phyloP scores from a whole-genome alignment of 1,284 basidiomycete species.

The Melanopsichium pennsylvanicum region DNA sequence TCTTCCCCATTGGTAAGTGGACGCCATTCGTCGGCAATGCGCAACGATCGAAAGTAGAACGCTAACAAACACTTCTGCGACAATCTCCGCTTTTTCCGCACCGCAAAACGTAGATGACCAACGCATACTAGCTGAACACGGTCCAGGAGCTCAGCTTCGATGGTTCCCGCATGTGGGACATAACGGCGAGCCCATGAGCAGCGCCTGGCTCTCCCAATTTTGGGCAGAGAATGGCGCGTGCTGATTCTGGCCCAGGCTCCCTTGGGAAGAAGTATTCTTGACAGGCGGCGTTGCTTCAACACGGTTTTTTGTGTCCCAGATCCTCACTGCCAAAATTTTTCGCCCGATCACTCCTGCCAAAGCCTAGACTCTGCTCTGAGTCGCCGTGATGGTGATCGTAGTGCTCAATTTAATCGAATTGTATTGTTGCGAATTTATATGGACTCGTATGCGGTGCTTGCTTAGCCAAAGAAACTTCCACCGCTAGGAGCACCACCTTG shows the following conservation, averaged over 20 bases:
- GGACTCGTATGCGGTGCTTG: background rate
- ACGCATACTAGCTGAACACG: conserved; percentile 36
- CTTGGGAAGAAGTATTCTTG: too few relatives aligned
- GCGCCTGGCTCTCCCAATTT: conserved; percentile 21
- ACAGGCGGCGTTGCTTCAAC: too few relatives aligned
- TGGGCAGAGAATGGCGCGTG: conserved; percentile 19
- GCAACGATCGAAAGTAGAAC: too few relatives aligned
- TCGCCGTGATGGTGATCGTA: too few relatives aligned
- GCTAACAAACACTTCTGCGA: too few relatives aligned
- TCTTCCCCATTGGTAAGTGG: conserved; percentile 41
- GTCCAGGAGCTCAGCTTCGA: conserved; percentile 31
- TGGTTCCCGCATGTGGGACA: conserved; percentile 41
- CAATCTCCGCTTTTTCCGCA: too few relatives aligned
- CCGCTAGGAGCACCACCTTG: conserved; percentile 34
- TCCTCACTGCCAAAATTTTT: too few relatives aligned
- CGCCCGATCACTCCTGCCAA: too few relatives aligned
- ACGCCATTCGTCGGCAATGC: too few relatives aligned
- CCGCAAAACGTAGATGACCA: conserved; percentile 22
- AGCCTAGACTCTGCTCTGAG: background rate
- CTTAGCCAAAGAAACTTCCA: conserved; percentile 39
- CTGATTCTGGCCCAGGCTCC: conserved; percentile 3
- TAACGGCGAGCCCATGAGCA: conserved; percentile 39
- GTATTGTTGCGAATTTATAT: background rate
- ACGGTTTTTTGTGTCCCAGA: too few relatives aligned
- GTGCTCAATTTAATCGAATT: conserved; percentile 1